phyloP scores from a whole-genome alignment of 2,329 filamentous ascomycete genomes.

The Scopulariopsis brevicaulis region DNA sequence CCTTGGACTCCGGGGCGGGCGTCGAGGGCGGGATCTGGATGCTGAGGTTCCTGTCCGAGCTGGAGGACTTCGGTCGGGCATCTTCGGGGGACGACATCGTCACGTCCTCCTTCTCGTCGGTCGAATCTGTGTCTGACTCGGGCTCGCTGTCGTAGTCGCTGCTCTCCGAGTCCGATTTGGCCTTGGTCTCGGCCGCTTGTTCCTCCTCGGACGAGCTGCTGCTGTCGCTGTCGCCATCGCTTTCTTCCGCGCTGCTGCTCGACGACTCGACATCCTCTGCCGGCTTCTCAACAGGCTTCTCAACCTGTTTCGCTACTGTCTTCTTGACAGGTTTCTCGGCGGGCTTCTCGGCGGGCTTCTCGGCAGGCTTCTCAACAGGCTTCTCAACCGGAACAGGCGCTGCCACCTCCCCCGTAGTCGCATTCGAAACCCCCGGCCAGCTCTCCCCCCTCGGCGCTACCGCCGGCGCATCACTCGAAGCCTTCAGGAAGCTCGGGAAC shows the following conservation, averaged over 20 bases:
- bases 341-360: neutral
- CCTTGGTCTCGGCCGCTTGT: slow-evolving; percentile 6
- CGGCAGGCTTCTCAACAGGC: neutral
- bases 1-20: slow-evolving; percentile 29
- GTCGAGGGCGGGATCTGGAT: slow-evolving; percentile 41
- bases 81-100: slow-evolving; percentile 4
- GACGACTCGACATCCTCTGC: neutral
- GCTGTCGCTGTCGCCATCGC: slow-evolving; percentile 24
- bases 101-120: slow-evolving; percentile 12
- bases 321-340: neutral
- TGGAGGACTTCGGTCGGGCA: slow-evolving; percentile 35
- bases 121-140: slow-evolving; percentile 10
- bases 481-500: slow-evolving; percentile 69
- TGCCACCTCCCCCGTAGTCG: neutral
- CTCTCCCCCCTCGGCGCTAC: neutral
- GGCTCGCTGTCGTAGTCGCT: slow-evolving; percentile 9
- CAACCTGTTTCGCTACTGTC: too few relatives aligned
- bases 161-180: slow-evolving; percentile 13
- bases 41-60: slow-evolving; percentile 36
- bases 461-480: neutral
- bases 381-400: neutral
- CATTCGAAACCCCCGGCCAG: neutral
- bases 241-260: slow-evolving; percentile 20
- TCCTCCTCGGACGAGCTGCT: neutral
- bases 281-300: neutral